A percentile compares a stretch with the other conserved stretches of the same genome.
These are phyloP conservation scores for Dichotomocladium elegans DNA, from an alignment of 371 early-diverging fungal genomes.

Conservation along the genomic window DNA sequence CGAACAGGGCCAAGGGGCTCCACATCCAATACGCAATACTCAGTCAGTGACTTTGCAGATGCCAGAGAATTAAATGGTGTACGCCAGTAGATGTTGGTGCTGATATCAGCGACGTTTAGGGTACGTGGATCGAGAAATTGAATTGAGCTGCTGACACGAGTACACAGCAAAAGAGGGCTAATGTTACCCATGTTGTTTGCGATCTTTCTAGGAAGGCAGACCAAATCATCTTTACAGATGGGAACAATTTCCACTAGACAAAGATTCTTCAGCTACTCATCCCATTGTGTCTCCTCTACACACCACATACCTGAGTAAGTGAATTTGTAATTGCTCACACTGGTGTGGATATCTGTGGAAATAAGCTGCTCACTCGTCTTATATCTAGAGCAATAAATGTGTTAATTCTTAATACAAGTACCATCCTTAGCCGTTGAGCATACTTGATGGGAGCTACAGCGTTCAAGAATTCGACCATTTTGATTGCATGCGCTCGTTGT, in stretches of 20 bases:
- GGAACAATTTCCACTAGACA: slow-evolving; percentile 93
- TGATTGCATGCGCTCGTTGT: slow-evolving; percentile 88
- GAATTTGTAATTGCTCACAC: slow-evolving; percentile 95
- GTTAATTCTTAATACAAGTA: neutral
- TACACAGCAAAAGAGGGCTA: slow-evolving; percentile 77
- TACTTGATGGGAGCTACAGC: slow-evolving; percentile 82
- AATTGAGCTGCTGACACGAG: slow-evolving; percentile 83
- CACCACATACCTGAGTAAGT: slow-evolving; percentile 51
- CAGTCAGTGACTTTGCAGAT: slow-evolving; percentile 71
- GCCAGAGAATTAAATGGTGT: slow-evolving; percentile 74
- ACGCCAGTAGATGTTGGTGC: slow-evolving; percentile 80
- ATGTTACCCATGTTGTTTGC: slow-evolving; percentile 86
- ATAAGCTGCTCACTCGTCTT: slow-evolving; percentile 97
- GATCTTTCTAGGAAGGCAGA: slow-evolving; percentile 83
- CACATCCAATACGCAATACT: slow-evolving; percentile 94
- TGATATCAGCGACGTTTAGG: slow-evolving; percentile 70
- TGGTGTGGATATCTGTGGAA: slow-evolving; percentile 93
- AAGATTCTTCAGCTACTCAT: slow-evolving; percentile 12
- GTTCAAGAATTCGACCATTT: slow-evolving; percentile 94
- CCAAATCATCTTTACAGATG: slow-evolving; percentile 97
- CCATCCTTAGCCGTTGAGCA: too few species aligned
- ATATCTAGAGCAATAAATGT: slow-evolving; percentile 58
- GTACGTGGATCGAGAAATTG: slow-evolving; percentile 86
- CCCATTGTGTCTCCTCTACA: neutral
- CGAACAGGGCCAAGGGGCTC: slow-evolving; percentile 73